Evolutionary conservation across 179 eudicot species (phyloP), one percentile per base, ranked within the genome.

Genomic region (Spergularia azorica): DNA sequence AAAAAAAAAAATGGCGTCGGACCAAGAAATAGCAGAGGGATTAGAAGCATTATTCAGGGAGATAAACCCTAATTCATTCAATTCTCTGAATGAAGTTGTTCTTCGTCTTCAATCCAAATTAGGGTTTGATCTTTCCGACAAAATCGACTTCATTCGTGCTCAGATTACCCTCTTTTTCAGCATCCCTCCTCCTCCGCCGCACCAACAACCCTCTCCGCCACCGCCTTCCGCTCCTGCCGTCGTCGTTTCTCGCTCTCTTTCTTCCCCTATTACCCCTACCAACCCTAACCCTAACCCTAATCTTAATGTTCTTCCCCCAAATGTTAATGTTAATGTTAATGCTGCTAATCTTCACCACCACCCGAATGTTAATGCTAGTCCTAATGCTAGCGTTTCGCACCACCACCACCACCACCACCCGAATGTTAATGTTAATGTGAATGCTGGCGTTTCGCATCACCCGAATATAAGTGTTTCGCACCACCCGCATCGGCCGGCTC

Each of bases 21-120:
- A 92, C 86, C 86, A 89, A 76, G 90, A 89, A 62, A 84, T 92
- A 76, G 93, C 91, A 18, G 79, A 88, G 18, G 88, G 79, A 0
- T 51, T 92, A 64, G 84, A 83, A 66, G 66, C 89, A 13, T 86
- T 92, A 18, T 84, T 91, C 59, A 87, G 89, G 10, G 85, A 92
- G 18, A 67, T 88, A 6, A 82, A 79, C 83, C 90, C 92, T 67
- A 79, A 71, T 70, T 72, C 89, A 17, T 74, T 83, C 72, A 85
- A 79, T 12, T 79, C 91, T n/a, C 69, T 93, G 10, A 84, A 84
- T 82, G 89, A 91, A 67, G 85, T 93, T 50, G 87, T 93, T 4
- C 79, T 83, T 68, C 91, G 77, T 66, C 88, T 93, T 55, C 90
- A 89, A 67, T 89, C 89, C 36, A 85, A 85, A 67, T 84, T 93